Evolutionary conservation across 208 protist species (phyloP).

Genomic region (Acanthamoeba triangularis): DNA sequence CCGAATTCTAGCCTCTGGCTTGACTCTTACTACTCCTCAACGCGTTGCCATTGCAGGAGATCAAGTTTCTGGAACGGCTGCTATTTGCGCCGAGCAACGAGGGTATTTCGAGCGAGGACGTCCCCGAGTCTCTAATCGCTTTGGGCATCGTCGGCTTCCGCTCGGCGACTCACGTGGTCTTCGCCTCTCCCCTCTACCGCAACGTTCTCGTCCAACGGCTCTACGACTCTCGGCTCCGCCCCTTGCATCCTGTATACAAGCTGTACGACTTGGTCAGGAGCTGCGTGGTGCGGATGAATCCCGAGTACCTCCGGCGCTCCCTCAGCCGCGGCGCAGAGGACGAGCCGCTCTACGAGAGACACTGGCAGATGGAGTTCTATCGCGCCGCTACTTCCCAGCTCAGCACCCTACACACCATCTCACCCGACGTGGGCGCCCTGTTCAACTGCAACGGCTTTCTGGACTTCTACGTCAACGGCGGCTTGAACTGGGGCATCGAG

Average conservation of each 20-base stretch:
- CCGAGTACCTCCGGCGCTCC: background rate
- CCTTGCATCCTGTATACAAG: background rate
- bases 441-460: background rate
- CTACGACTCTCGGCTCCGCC: background rate
- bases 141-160: background rate
- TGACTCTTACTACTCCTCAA: background rate
- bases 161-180: background rate
- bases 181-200: background rate
- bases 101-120: background rate
- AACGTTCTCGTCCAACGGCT: background rate
- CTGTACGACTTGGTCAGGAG: background rate
- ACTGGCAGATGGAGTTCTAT: slow-evolving; percentile 16
- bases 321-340: background rate
- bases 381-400: background rate
- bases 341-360: background rate
- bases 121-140: background rate
- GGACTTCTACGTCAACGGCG: background rate
- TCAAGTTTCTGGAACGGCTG: too few relatives aligned
- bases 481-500: background rate
- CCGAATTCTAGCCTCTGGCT: too few relatives aligned
- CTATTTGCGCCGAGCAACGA: background rate
- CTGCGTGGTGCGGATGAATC: background rate
- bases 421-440: background rate
- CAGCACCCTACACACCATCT: background rate
- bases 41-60: too few relatives aligned